A percentile compares a stretch with the other conserved stretches of the same genome.
These are phyloP conservation scores for Prunella vulgaris DNA, from an alignment of 257 asterid species.

Conservation along the genomic window DNA sequence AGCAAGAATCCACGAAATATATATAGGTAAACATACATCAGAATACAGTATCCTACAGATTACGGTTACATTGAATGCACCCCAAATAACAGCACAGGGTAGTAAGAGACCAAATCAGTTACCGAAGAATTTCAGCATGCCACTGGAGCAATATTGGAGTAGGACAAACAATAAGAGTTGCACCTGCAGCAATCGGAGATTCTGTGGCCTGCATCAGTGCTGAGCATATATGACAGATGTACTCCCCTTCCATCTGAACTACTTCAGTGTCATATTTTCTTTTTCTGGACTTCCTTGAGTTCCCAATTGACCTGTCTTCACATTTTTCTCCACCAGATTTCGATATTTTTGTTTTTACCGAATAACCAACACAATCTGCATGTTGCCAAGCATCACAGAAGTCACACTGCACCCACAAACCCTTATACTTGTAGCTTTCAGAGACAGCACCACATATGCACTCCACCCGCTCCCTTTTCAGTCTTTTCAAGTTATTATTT, in stretches of 20 bases:
- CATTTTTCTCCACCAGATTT: slow-evolving; percentile 29
- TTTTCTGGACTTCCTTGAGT: slow-evolving; percentile 36
- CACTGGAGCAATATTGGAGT: slow-evolving; percentile 96
- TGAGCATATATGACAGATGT: slow-evolving; percentile 69
- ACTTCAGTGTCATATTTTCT: slow-evolving; percentile 42
- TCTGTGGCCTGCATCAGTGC: slow-evolving; percentile 79
- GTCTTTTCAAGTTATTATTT: slow-evolving; percentile 50
- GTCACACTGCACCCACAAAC: slow-evolving; percentile 98
- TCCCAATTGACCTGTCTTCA: slow-evolving; percentile 24
- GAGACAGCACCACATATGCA: slow-evolving; percentile 90
- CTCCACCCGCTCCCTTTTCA: slow-evolving; percentile 90
- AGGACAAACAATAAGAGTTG: slow-evolving; percentile 98
- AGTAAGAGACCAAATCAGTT: slow-evolving; percentile 34
- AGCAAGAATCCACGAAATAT: slow-evolving; percentile 7
- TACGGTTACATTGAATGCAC: slow-evolving; percentile 2
- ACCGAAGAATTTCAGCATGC: slow-evolving; percentile 98
- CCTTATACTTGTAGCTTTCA: slow-evolving; percentile 71
- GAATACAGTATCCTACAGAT: slow-evolving; percentile 3
- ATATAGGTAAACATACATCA: background rate
- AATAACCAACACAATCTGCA: slow-evolving; percentile 90
- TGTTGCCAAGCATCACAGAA: slow-evolving; percentile 98
- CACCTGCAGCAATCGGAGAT: slow-evolving; percentile 82
- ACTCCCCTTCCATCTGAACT: slow-evolving; percentile 57
- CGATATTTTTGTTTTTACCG: slow-evolving; percentile 43
- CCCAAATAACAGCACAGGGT: slow-evolving; percentile 19